Conservation (phyloP, 257 asterid species). For the Nicotiana obtusifolia region DNA sequence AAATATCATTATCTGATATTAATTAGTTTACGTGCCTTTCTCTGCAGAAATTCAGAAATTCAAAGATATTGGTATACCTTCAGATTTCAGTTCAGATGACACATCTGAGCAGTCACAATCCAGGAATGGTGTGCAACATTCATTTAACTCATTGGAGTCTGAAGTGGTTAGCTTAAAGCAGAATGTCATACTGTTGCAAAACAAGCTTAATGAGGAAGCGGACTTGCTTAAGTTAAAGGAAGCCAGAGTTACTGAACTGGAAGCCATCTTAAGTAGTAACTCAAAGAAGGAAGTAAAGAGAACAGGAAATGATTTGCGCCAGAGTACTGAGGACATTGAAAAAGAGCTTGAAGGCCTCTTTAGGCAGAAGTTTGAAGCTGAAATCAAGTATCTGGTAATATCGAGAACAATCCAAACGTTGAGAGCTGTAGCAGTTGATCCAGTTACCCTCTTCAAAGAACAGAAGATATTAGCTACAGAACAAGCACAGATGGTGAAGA, state of each 20-base stretch:
- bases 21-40: neutral
- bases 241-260: constrained; percentile 23
- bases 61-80: constrained; percentile 18
- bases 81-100: constrained; percentile 22
- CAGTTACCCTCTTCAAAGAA: constrained; percentile 41
- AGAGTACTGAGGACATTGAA: constrained; percentile 18
- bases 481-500: constrained; percentile 38
- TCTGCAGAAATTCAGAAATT: constrained; percentile 58
- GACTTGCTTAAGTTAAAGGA: constrained; percentile 22
- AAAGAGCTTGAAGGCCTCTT: constrained; percentile 51
- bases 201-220: constrained; percentile 26
- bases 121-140: constrained; percentile 17
- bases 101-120: constrained; percentile 21
- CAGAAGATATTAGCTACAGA: constrained; percentile 36
- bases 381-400: constrained; percentile 44
- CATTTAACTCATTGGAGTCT: constrained; percentile 26
- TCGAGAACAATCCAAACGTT: constrained; percentile 12
- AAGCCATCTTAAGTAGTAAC: constrained; percentile 15
- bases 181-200: constrained; percentile 14
- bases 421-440: constrained; percentile 41
- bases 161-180: constrained; percentile 25
- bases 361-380: constrained; percentile 70
- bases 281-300: constrained; percentile 14
- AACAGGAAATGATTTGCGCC: constrained; percentile 1
- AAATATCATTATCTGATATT: constrained; percentile 7